phyloP scores from a whole-genome alignment of 2,329 filamentous ascomycete genomes.

The Hymenoscyphus infarciens region DNA sequence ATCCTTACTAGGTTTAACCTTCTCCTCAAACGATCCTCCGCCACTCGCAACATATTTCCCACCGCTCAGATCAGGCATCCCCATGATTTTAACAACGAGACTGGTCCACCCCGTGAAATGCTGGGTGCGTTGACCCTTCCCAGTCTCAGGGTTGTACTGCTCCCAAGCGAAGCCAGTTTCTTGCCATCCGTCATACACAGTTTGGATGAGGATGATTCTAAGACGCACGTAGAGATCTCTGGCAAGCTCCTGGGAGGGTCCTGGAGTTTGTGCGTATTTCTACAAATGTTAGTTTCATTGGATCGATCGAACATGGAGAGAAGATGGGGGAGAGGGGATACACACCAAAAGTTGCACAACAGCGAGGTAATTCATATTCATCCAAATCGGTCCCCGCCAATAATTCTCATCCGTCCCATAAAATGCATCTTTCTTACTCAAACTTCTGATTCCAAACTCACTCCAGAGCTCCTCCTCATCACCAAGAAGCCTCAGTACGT shows the following conservation, averaged over 20 bases:
- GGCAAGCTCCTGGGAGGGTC: constrained; percentile 67
- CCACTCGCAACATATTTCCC: constrained; percentile 22
- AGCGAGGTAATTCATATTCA: constrained; percentile 92
- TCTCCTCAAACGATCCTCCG: constrained; percentile 4
- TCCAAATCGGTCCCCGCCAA: constrained; percentile 92
- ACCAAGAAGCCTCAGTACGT: constrained; percentile 71
- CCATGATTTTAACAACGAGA: constrained; percentile 95
- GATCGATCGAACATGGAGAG: not conserved
- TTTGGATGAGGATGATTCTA: constrained; percentile 81
- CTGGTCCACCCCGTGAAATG: constrained; percentile 99
- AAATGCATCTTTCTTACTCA: constrained; percentile 77
- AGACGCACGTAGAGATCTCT: constrained; percentile 71
- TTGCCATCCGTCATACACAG: constrained; percentile 82
- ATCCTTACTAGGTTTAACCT: constrained; percentile 19
- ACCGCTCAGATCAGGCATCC: constrained; percentile 65
- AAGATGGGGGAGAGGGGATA: constrained; percentile 23
- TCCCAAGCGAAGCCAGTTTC: constrained; percentile 97
- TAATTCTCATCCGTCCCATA: constrained; percentile 96
- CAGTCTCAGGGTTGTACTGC: constrained; percentile 93
- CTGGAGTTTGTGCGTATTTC: constrained; percentile 56
- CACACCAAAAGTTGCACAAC: constrained; percentile 74
- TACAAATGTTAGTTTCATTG: constrained; percentile 39
- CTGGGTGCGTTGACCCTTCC: constrained; percentile 89
- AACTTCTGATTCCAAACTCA: constrained; percentile 78
- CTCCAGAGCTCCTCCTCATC: constrained; percentile 89